Evolutionary conservation across 208 protist genomes (phyloP).

Genomic region (Crithidia acanthocephali): DNA sequence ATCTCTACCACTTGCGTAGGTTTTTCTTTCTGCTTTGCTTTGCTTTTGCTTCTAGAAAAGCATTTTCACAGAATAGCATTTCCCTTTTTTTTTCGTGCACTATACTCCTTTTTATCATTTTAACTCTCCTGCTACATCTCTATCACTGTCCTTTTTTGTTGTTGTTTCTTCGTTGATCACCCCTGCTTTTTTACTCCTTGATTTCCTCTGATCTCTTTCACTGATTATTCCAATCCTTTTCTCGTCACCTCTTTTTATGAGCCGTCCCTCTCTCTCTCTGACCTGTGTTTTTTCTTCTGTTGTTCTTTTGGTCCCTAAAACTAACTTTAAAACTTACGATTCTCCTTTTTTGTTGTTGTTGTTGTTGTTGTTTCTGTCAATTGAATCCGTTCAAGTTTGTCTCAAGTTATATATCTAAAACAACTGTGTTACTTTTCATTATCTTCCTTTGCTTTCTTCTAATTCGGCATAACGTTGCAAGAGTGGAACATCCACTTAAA

Average conservation of each 20-base stretch:
- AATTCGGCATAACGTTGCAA: neutral
- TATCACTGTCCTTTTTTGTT: no score
- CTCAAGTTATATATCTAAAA: neutral
- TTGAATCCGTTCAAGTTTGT: neutral
- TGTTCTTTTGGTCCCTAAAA: conserved; percentile 7
- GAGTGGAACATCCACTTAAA: neutral
- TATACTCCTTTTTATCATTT: no score
- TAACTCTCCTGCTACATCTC: no score
- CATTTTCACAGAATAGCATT: no score
- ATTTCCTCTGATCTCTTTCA: no score
- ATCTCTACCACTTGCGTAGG: no score
- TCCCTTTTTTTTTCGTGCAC: no score
- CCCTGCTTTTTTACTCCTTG: no score
- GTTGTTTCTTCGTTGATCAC: no score
- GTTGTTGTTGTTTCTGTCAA: neutral
- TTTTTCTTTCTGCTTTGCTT: no score
- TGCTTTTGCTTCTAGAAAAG: no score
- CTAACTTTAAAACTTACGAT: no score
- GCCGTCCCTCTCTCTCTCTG: neutral
- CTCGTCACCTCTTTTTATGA: neutral
- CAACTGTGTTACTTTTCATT: neutral
- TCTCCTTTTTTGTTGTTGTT: conserved; percentile 3
- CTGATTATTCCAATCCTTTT: neutral
- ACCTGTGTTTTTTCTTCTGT: conserved; percentile 7
- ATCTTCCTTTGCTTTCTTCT: neutral